Evolutionary conservation across 2,329 filamentous ascomycete genomes (phyloP), one percentile per base, ranked within the genome.

Genomic region (Hymenoscyphus fructigenus): DNA sequence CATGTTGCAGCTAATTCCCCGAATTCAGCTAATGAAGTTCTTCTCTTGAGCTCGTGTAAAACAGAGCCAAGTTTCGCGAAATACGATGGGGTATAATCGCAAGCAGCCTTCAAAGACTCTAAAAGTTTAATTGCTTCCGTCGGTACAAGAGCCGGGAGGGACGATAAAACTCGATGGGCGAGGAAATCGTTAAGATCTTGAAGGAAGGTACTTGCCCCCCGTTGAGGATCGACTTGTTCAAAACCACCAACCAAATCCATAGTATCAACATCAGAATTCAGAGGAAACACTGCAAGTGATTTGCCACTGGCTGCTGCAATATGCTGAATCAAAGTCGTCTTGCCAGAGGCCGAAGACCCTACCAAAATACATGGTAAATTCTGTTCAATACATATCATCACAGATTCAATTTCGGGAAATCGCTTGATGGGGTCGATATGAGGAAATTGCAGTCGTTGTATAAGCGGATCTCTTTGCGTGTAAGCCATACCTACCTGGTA

Each of bases 181-280:
- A 90, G 73, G 63, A 84, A 83, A 5, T 79, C 73, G 14, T 80
- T 79, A 14, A 91, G 74, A 58, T 84, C 80, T 29, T 80, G 76
- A 6, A 89, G 74, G 68, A 86, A 82, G n/a, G 82, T 80, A 62
- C 90, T 88, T 4, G 91, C 81, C 67, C 91, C 86, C 63, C 94
- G 85, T 60, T 90, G 83, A 26, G 91, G 88, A 75, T 99, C 95
- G 20, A 92, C 88, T 78, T 99, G 95, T 76, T 99, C 95, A 74
- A 97, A 99, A 0, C 95, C 95, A 73, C 95, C 95, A 64, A 99
- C 92, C 63, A 99, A 86, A 77, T 99, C 95, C 88, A 97, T 97
- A 0, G 94, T 93, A 76, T 99, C 95, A 56, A 97, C 91, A 72
- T 99, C 96, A 6, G 93, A 90, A 75, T 97, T 99, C 79, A 99